phyloP scores from a whole-genome alignment of 1,284 basidiomycete species.

The Cryptococcus floricola region DNA sequence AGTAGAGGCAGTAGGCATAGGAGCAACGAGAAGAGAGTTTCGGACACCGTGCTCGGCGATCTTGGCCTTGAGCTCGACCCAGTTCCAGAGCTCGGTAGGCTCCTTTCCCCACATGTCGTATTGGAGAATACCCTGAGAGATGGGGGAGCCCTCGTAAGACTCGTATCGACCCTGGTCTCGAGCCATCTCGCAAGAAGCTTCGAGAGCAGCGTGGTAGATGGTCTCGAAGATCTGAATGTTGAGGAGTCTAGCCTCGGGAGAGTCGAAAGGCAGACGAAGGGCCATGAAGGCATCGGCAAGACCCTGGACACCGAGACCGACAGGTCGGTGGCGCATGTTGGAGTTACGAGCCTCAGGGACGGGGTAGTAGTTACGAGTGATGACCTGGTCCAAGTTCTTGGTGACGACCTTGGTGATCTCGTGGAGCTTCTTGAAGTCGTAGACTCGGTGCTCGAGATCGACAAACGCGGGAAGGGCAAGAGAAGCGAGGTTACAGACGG shows the following conservation, averaged over 20 bases:
- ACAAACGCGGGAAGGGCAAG: conserved; percentile 90
- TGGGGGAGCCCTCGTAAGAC: conserved; percentile 88
- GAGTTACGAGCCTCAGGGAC: conserved; percentile 84
- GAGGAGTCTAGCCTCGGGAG: conserved; percentile 76
- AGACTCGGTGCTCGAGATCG: conserved; percentile 54
- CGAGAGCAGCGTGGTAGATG: conserved; percentile 93
- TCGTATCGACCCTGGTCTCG: conserved; percentile 78
- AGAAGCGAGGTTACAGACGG: conserved; percentile 98
- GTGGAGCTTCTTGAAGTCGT: conserved; percentile 94
- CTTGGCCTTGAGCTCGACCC: conserved; percentile 81
- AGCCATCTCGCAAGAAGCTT: conserved; percentile 88
- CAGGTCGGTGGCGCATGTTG: conserved; percentile 97
- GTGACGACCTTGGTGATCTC: conserved; percentile 89
- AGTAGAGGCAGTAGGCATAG: conserved; percentile 98
- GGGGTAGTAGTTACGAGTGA: conserved; percentile 64
- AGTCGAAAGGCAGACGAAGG: conserved; percentile 93
- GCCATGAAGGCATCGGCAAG: conserved; percentile 99
- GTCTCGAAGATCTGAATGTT: conserved; percentile 99
- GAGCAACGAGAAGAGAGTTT: conserved; percentile 91
- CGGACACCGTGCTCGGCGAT: conserved; percentile 81
- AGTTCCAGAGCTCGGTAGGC: conserved; percentile 94
- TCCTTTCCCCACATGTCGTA: conserved; percentile 94
- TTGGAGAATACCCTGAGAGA: conserved; percentile 82
- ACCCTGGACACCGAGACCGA: conserved; percentile 97
- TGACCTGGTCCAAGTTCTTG: conserved; percentile 78